Conservation (phyloP, 2,329 filamentous ascomycete genomes). For the Ascocoryne sarcoides region DNA sequence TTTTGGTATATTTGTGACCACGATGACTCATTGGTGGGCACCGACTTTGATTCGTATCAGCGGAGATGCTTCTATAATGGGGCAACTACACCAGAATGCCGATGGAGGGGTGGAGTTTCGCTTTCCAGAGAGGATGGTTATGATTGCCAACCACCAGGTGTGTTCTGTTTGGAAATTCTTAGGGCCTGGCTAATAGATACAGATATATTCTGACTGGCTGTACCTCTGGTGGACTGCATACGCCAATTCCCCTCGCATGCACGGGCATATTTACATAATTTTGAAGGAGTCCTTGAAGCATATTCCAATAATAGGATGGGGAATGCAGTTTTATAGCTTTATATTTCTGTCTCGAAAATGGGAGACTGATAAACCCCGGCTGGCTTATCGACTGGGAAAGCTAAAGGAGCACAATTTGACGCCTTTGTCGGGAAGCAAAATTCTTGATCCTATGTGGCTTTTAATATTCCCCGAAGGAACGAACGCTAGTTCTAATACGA, state of each 20-base stretch:
- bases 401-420: conserved; percentile 50
- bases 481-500: conserved; percentile 64
- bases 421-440: conserved; percentile 43
- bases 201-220: conserved; percentile 84
- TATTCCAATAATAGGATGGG: conserved; percentile 70
- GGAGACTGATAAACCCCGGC: conserved; percentile 67
- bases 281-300: conserved; percentile 79
- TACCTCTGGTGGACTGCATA: conserved; percentile 95
- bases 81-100: conserved; percentile 59
- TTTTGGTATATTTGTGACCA: conserved; percentile 70
- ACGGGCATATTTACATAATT: conserved; percentile 84
- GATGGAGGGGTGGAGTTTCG: conserved; percentile 69
- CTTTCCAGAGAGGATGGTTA: conserved; percentile 72
- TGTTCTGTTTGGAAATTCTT: conserved; percentile 2
- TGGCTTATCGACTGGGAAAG: conserved; percentile 64
- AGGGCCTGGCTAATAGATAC: conserved; percentile 15
- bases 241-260: conserved; percentile 63
- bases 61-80: conserved; percentile 70
- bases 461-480: conserved; percentile 84
- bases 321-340: conserved; percentile 81
- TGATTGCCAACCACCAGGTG: conserved; percentile 83
- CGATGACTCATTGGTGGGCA: conserved; percentile 81
- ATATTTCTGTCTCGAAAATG: conserved; percentile 90
- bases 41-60: conserved; percentile 75
- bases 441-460: conserved; percentile 78